These are phyloP conservation scores for Trebouxiophyceae sp. DNA, from an alignment of 163 green algal species.

Conservation along the genomic window DNA sequence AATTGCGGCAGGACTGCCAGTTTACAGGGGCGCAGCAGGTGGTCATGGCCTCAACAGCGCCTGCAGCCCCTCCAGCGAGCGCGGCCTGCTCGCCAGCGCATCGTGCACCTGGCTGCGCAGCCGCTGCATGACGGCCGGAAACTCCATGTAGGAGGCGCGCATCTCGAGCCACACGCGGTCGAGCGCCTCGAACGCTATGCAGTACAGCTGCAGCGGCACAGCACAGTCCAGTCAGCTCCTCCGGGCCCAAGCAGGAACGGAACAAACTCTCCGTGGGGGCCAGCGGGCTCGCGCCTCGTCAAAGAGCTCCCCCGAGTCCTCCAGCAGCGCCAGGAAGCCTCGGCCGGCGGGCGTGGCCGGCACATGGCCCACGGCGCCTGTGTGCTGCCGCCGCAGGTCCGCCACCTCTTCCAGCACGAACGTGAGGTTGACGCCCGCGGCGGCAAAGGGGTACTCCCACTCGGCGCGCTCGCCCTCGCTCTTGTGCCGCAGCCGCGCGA, in stretches of 20 bases:
- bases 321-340: constrained; percentile 7
- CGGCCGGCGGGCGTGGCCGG: constrained; percentile 1
- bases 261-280: too few species aligned
- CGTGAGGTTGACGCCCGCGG: constrained; percentile 66
- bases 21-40: too few species aligned
- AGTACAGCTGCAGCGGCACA: constrained; percentile 29
- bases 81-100: constrained; percentile 1
- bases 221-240: too few species aligned
- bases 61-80: constrained; percentile 2
- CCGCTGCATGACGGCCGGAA: constrained; percentile 21
- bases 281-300: constrained; percentile 3
- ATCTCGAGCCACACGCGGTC: constrained; percentile 31
- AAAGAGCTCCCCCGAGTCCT: constrained; percentile 8
- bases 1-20: too few species aligned
- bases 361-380: background rate
- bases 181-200: constrained; percentile 19
- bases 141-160: constrained; percentile 41
- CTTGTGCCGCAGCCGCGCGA: constrained; percentile 37
- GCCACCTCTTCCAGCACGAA: constrained; percentile 44
- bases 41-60: background rate
- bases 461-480: constrained; percentile 14
- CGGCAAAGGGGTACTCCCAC: constrained; percentile 77
- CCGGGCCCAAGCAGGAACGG: too few species aligned
- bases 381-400: background rate
- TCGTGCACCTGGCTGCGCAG: background rate